phyloP scores from a whole-genome alignment of 2,329 filamentous ascomycete genomes.

The Microcyclosporella mali region DNA sequence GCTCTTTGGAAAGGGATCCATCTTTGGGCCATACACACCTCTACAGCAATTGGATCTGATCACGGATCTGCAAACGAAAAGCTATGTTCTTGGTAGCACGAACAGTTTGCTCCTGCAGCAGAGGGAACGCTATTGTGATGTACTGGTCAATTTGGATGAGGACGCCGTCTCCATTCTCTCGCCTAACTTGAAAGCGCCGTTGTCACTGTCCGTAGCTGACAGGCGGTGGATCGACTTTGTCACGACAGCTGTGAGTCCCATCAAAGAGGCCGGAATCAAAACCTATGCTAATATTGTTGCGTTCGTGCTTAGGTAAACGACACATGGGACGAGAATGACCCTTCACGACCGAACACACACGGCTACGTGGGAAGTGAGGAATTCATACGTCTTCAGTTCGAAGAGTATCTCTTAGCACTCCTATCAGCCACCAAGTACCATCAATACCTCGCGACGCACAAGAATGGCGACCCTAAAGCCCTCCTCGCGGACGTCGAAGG shows the following conservation, averaged over 20 bases:
- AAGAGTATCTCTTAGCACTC: slow-evolving; percentile 88
- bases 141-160: slow-evolving; percentile 93
- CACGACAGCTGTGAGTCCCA: slow-evolving; percentile 82
- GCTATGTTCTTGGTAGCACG: slow-evolving; percentile 93
- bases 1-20: slow-evolving; percentile 89
- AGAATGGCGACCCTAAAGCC: slow-evolving; percentile 49
- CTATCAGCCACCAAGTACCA: slow-evolving; percentile 88
- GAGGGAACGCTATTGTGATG: slow-evolving; percentile 91
- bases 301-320: too few relatives aligned
- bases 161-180: slow-evolving; percentile 79
- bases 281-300: too few relatives aligned
- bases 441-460: slow-evolving; percentile 40
- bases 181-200: slow-evolving; percentile 65
- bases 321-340: slow-evolving; percentile 92
- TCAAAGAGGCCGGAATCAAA: too few relatives aligned
- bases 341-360: slow-evolving; percentile 83
- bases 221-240: slow-evolving; percentile 95
- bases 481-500: slow-evolving; percentile 63
- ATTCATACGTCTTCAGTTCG: slow-evolving; percentile 93
- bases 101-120: slow-evolving; percentile 92
- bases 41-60: slow-evolving; percentile 91
- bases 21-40: slow-evolving; percentile 95
- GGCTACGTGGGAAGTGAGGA: slow-evolving; percentile 95
- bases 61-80: slow-evolving; percentile 89
- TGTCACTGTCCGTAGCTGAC: slow-evolving; percentile 77